Conservation (phyloP, 2,329 filamentous ascomycete genomes). For the Exophiala spinifera region DNA sequence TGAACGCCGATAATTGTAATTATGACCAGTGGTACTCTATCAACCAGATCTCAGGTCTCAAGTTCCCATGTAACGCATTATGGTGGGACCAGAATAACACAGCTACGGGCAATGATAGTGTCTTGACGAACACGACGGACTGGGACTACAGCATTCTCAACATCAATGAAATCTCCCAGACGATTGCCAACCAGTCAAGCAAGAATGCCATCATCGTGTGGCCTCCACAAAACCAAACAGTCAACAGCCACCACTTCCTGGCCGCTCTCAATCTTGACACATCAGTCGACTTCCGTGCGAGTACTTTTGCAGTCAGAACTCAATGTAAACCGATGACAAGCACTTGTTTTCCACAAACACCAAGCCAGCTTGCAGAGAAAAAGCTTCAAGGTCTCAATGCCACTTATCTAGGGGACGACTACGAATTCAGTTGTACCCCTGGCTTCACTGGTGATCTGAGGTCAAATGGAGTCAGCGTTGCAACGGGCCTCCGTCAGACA, state of each 20-base stretch:
- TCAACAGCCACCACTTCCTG: not conserved
- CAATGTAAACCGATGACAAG: slow-evolving; percentile 3
- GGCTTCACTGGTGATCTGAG: slow-evolving; percentile 61
- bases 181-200: not conserved
- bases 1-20: no score
- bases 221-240: not conserved
- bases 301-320: slow-evolving; percentile 9
- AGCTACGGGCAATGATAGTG: no score
- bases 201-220: not conserved
- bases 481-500: slow-evolving; percentile 58
- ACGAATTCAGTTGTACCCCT: slow-evolving; percentile 43
- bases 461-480: slow-evolving; percentile 63
- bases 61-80: no score
- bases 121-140: not conserved
- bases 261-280: slow-evolving; percentile 3
- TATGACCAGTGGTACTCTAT: no score
- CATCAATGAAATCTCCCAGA: not conserved
- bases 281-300: slow-evolving; percentile 11
- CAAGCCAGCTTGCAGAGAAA: not conserved
- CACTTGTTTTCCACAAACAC: not conserved
- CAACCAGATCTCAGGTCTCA: no score
- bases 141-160: not conserved
- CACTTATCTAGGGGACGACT: not conserved
- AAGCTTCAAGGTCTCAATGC: not conserved
- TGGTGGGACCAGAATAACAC: no score